phyloP scores from a whole-genome alignment of 805 yeast genomes.

The Tetrapisispora nanseiensis region DNA sequence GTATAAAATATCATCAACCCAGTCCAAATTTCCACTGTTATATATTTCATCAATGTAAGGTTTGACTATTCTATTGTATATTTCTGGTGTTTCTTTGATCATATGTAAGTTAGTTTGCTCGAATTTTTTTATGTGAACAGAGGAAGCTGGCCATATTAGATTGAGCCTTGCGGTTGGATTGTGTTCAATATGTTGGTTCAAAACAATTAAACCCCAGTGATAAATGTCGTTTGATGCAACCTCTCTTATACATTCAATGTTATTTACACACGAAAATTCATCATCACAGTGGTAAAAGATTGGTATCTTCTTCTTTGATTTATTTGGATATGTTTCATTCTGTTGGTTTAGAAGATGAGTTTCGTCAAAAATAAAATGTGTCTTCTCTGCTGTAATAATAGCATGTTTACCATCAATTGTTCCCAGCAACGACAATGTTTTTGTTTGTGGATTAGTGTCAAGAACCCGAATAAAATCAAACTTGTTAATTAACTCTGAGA shows the following conservation, averaged over 20 bases:
- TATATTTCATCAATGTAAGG: conserved; percentile 69
- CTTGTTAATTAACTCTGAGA: conserved; percentile 21
- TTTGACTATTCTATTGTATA: conserved; percentile 49
- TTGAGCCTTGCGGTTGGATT: conserved; percentile 62
- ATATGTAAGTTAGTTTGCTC: conserved; percentile 45
- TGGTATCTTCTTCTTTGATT: conserved; percentile 7
- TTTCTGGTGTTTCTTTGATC: conserved; percentile 71
- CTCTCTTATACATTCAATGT: conserved; percentile 22
- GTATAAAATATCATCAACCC: conserved; percentile 81
- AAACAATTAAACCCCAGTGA: conserved; percentile 59
- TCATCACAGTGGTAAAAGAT: conserved; percentile 19
- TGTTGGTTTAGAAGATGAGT: conserved; percentile 5
- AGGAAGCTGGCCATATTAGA: conserved; percentile 81
- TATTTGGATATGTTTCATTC: background rate
- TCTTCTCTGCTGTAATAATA: conserved; percentile 61
- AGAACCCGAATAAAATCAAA: conserved; percentile 43
- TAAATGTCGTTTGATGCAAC: conserved; percentile 76
- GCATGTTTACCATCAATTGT: conserved; percentile 51
- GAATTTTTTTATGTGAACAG: conserved; percentile 69
- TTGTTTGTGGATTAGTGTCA: conserved; percentile 54
- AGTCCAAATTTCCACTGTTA: conserved; percentile 64
- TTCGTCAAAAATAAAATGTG: conserved; percentile 43
- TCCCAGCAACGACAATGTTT: conserved; percentile 61
- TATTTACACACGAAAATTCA: conserved; percentile 24
- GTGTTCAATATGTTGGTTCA: conserved; percentile 37